Evolutionary conservation across 1,284 basidiomycete genomes (phyloP).

Genomic region (Moniliella sp.): DNA sequence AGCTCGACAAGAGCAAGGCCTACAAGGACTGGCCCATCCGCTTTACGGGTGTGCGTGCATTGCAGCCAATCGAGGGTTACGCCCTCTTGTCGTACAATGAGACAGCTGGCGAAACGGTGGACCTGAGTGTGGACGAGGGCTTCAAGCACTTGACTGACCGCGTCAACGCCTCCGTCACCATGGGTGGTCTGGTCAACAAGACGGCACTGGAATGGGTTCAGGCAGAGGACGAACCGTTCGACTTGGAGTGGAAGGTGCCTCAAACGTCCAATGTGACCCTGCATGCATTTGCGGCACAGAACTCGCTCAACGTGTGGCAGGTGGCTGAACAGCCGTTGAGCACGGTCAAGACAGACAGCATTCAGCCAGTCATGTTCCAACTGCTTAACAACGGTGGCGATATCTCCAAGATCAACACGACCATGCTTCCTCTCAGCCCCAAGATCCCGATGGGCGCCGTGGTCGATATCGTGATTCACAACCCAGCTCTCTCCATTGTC

Average conservation of each 20-base stretch:
- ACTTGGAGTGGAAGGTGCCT: constrained; percentile 4
- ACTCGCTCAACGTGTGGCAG: constrained; percentile 15
- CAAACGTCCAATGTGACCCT: constrained; percentile 9
- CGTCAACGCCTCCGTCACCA: not conserved
- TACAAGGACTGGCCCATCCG: constrained; percentile 9
- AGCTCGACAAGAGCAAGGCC: constrained; percentile 4
- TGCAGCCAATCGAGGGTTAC: constrained; percentile 12
- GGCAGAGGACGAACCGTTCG: constrained; percentile 6
- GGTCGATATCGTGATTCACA: constrained; percentile 12
- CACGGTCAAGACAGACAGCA: constrained; percentile 8
- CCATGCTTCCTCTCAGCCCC: constrained; percentile 1
- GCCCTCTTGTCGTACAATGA: constrained; percentile 10
- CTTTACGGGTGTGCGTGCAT: constrained; percentile 8
- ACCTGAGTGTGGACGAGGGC: not conserved
- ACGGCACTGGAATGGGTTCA: constrained; percentile 5
- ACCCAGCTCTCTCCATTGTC: constrained; percentile 13
- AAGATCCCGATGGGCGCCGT: constrained; percentile 7
- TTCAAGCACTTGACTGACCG: not conserved
- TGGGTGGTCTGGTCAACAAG: not conserved
- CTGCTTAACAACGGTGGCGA: constrained; percentile 6
- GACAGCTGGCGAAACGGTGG: not conserved
- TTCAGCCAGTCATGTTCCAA: constrained; percentile 11
- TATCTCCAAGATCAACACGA: constrained; percentile 7
- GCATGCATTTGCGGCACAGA: constrained; percentile 13
- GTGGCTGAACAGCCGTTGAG: constrained; percentile 8